Percentiles rank a stretch among this genome's conserved stretches.
Evolutionary conservation across 1,284 basidiomycete species (phyloP).

Genomic region (Trichosporon sp.): DNA sequence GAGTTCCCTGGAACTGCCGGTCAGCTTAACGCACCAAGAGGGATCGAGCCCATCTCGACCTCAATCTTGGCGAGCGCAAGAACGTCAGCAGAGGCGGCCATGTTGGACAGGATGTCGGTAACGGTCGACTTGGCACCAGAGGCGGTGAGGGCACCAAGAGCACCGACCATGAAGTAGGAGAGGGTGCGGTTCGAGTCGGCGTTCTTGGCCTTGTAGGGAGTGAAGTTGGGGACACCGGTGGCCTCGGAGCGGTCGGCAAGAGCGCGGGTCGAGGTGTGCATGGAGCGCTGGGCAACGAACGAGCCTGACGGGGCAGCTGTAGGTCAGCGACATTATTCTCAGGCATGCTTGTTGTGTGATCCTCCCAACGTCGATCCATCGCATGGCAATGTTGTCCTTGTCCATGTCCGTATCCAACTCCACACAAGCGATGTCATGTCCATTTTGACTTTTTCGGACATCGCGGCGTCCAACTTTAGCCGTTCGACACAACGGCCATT

Average conservation of each 20-base stretch:
- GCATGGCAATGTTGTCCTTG: background rate
- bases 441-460: background rate
- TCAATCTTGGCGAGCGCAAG: conserved; percentile 98
- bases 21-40: conserved; percentile 72
- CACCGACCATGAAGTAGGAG: conserved; percentile 96
- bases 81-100: conserved; percentile 96
- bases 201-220: conserved; percentile 66
- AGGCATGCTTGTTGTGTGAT: background rate
- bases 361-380: background rate
- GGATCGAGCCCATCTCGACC: conserved; percentile 83
- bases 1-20: background rate
- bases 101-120: conserved; percentile 89
- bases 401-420: background rate
- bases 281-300: conserved; percentile 54
- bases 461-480: background rate
- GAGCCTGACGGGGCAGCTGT: conserved; percentile 52
- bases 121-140: conserved; percentile 91
- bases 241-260: conserved; percentile 44
- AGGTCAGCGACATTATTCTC: background rate
- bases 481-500: background rate
- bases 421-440: background rate
- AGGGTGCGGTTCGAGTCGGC: conserved; percentile 73
- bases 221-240: conserved; percentile 80
- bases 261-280: conserved; percentile 55
- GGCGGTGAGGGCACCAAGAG: conserved; percentile 88